phyloP scores from a whole-genome alignment of 208 protist genomes.

The Wallacemonas sp. region DNA sequence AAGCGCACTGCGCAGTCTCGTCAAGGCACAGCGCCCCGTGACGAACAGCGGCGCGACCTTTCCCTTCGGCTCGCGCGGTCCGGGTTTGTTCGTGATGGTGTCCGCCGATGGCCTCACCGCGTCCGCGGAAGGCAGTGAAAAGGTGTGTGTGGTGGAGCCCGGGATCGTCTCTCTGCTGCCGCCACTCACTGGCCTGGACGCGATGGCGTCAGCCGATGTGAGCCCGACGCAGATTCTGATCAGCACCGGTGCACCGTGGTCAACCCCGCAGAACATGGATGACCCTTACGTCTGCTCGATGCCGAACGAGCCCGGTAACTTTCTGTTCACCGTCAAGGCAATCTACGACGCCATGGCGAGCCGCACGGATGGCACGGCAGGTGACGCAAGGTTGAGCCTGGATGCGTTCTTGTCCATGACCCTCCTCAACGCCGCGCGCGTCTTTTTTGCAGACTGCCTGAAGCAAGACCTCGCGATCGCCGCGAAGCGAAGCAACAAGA shows the following conservation, averaged over 20 bases:
- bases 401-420: conserved; percentile 26
- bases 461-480: conserved; percentile 7
- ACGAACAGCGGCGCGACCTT: background rate
- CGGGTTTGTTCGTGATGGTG: conserved; percentile 50
- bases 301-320: conserved; percentile 84
- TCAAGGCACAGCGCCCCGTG: conserved; percentile 29
- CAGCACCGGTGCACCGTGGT: conserved; percentile 62
- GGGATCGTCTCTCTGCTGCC: conserved; percentile 10
- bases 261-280: conserved; percentile 73
- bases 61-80: background rate
- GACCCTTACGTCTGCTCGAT: conserved; percentile 61
- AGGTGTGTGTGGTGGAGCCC: conserved; percentile 12
- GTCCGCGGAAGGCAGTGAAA: background rate
- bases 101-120: conserved; percentile 55
- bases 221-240: conserved; percentile 61
- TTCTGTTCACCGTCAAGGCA: conserved; percentile 47
- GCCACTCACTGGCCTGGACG: background rate
- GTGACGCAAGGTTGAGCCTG: background rate
- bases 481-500: background rate
- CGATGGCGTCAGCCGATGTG: conserved; percentile 7
- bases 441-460: conserved; percentile 30
- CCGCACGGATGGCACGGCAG: background rate
- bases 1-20: conserved; percentile 47
- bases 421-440: conserved; percentile 45
- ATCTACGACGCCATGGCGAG: conserved; percentile 38